phyloP scores from a whole-genome alignment of 139 green algal genomes.

The Ettlia oleoabundans region DNA sequence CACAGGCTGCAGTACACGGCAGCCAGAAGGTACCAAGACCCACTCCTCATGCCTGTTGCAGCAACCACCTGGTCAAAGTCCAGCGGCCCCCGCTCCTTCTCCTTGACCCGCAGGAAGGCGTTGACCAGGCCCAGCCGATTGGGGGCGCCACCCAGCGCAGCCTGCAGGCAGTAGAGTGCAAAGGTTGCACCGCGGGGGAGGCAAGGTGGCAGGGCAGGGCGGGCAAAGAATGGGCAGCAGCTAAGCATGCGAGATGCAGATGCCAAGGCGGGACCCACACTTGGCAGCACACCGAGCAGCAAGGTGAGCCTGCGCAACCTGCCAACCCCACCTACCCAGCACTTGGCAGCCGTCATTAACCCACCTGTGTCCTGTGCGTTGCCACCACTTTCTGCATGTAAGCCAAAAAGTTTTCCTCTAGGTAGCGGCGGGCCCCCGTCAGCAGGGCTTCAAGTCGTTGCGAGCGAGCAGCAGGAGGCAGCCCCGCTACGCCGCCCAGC shows the following conservation, averaged over 20 bases:
- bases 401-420: constrained; percentile 64
- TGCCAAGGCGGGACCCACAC: too few relatives aligned
- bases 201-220: too few relatives aligned
- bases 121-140: constrained; percentile 68
- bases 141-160: constrained; percentile 63
- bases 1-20: neutral
- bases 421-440: constrained; percentile 56
- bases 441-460: constrained; percentile 38
- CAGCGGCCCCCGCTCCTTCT: constrained; percentile 58
- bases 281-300: neutral
- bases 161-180: constrained; percentile 5
- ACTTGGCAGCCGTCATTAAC: neutral
- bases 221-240: too few relatives aligned
- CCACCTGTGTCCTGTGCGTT: constrained; percentile 61
- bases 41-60: too few relatives aligned
- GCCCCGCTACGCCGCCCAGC: constrained; percentile 45
- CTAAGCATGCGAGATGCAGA: too few relatives aligned
- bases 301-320: neutral
- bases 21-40: too few relatives aligned
- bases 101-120: constrained; percentile 69
- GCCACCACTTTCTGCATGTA: constrained; percentile 73
- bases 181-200: too few relatives aligned
- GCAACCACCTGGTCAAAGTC: constrained; percentile 72
- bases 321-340: neutral
- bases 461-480: constrained; percentile 17